phyloP scores from a whole-genome alignment of 2,329 filamentous ascomycete genomes.

The Aspergillus uvarum region DNA sequence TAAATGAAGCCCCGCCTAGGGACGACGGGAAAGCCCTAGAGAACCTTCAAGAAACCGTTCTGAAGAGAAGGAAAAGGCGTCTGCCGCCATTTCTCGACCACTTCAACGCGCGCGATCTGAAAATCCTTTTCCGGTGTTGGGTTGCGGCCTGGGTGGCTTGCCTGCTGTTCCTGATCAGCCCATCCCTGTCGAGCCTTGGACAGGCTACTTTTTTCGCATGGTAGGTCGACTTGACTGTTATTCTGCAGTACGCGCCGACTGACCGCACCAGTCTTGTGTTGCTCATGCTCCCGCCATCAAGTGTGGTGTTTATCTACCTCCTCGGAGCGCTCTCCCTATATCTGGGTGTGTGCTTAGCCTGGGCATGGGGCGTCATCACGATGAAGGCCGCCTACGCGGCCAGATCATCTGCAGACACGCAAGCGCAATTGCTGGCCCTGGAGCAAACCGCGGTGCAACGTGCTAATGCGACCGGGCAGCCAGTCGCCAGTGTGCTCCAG shows the following conservation, averaged over 20 bases:
- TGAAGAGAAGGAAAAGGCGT: neutral
- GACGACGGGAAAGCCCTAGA: neutral
- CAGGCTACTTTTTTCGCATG: constrained; percentile 48
- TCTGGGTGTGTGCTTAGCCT: constrained; percentile 49
- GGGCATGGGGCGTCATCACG: constrained; percentile 52
- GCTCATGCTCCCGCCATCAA: constrained; percentile 48
- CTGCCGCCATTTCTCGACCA: constrained; percentile 41
- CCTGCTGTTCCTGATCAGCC: constrained; percentile 50
- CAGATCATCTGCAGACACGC: constrained; percentile 41
- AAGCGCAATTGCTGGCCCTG: constrained; percentile 35
- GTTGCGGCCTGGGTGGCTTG: constrained; percentile 48
- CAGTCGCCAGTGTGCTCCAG: constrained; percentile 30
- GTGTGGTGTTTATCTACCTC: constrained; percentile 49
- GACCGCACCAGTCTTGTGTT: constrained; percentile 35
- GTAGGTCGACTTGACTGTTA: neutral
- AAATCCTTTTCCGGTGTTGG: constrained; percentile 49
- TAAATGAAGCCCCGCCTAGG: neutral
- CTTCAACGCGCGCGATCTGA: constrained; percentile 50
- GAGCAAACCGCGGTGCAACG: constrained; percentile 31
- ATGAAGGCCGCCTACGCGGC: constrained; percentile 52
- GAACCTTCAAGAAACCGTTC: neutral
- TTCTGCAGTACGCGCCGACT: neutral
- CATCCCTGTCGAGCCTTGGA: constrained; percentile 44
- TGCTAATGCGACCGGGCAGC: constrained; percentile 35
- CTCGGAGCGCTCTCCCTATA: constrained; percentile 46